Conservation (phyloP, 176 grass and related monocot species). For the Eragrostis curvula region DNA sequence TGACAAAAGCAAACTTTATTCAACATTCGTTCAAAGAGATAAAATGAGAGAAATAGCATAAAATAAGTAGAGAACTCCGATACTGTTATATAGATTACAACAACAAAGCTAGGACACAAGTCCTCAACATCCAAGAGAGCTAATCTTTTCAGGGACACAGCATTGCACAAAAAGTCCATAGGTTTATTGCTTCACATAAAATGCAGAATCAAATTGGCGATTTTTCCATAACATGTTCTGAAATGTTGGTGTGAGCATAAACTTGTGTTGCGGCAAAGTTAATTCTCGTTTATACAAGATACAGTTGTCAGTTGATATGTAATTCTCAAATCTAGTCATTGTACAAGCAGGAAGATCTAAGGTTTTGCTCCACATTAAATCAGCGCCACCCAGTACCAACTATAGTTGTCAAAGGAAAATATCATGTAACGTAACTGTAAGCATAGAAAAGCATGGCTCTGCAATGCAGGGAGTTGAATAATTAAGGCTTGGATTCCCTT, state of each 20-base stretch:
- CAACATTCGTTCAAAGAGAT: neutral
- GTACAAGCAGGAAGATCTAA: neutral
- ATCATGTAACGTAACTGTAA: neutral
- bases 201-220: neutral
- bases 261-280: neutral
- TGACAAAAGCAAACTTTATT: constrained; percentile 31
- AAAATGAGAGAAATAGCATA: neutral
- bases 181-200: neutral
- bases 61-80: neutral
- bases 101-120: neutral
- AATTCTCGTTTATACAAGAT: neutral
- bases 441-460: neutral
- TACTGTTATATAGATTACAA: neutral
- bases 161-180: neutral
- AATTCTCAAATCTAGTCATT: constrained; percentile 9
- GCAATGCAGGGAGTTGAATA: neutral
- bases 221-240: neutral
- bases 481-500: neutral
- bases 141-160: neutral
- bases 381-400: neutral
- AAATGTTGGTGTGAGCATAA: neutral
- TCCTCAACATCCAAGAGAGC: neutral
- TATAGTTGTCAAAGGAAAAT: neutral
- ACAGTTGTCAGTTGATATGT: neutral
- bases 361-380: constrained; percentile 12